Base-by-base conservation (phyloP, 1,284 basidiomycete species). In the Ceratobasidium theobromae region DNA sequence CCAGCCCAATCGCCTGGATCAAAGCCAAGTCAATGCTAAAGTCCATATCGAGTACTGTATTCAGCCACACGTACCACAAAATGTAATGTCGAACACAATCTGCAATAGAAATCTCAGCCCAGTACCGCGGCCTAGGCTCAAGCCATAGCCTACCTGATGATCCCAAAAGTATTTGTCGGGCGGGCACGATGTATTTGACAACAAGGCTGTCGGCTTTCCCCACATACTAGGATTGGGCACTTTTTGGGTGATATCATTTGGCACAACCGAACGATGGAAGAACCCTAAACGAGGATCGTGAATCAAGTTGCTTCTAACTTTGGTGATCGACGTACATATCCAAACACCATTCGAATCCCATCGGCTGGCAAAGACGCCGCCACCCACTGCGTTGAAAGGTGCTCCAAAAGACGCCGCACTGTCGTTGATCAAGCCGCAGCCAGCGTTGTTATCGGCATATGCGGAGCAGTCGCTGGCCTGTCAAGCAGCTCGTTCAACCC, bases 311-410 rank as follows among this genome's bases (percentile, higher is more conserved):
- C 21, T 33, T 64, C 30, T 43, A 6, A 14, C 12, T 33, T 35
- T 30, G 30, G 46, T n/a, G n/a, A 4, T 18, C 51, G 8, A 79
- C 85, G 73, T 66, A 89, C 88, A 91, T 64, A 90, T 79, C 21
- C 84, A 82, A 67, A 91, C 88, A 0, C 86, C 86, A 52, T 81
- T 81, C 67, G 86, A 81, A 70, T 89, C 87, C 88, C 87, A 91
- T 69, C 86, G 86, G 85, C 89, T 89, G 0, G 85, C 88, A 70
- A 86, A 87, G 0, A 89, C 83, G 16, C 89, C 89, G n/a, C 89
- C 89, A 8, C 86, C 87, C 71, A 81, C 82, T 0, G 79, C 78
- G 71, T 90, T 87, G 73, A 91, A 89, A 30, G 80, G 81, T 14
- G 84, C 82, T 0, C 89, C 89, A 73, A 88, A 91, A 0, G 88